Conservation (phyloP, 768 basidiomycete species). For the Agaricus subrufescens region DNA sequence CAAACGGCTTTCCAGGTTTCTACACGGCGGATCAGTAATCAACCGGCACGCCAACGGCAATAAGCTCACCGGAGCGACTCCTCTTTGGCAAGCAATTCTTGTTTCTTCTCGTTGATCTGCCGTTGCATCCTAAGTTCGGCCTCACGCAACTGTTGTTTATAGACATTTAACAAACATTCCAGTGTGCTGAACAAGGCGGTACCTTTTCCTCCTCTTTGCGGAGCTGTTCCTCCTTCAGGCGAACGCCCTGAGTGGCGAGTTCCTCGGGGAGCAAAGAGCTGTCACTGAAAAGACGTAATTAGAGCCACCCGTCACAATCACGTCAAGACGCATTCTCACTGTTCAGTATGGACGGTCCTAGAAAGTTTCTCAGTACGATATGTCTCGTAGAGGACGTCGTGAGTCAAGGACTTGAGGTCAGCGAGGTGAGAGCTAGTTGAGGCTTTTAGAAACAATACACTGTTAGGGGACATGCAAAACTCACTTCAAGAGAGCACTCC, state of each 20-base stretch:
- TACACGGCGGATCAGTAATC: constrained; percentile 19
- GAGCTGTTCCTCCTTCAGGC: constrained; percentile 98
- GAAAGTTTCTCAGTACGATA: constrained; percentile 98
- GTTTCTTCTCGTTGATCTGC: constrained; percentile 96
- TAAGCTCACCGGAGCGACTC: constrained; percentile 75
- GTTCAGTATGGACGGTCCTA: constrained; percentile 77
- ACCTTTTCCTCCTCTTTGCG: constrained; percentile 96
- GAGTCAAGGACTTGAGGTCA: constrained; percentile 90
- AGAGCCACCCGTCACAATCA: not conserved
- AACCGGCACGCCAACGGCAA: not conserved
- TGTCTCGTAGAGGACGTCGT: constrained; percentile 93
- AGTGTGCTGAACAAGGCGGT: too few species aligned
- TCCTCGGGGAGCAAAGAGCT: constrained; percentile 94
- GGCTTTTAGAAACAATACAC: constrained; percentile 8
- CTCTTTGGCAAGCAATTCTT: constrained; percentile 94
- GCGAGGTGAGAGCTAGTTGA: constrained; percentile 78
- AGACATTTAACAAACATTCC: not conserved
- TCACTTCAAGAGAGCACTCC: constrained; percentile 88
- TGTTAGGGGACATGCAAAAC: constrained; percentile 14
- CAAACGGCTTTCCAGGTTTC: constrained; percentile 86
- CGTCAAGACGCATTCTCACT: constrained; percentile 35
- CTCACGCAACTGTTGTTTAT: constrained; percentile 70
- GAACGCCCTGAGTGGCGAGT: constrained; percentile 92
- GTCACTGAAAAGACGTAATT: constrained; percentile 44
- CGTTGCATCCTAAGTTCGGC: constrained; percentile 97